phyloP scores from a whole-genome alignment of 495 filamentous ascomycete species.

The Aspergillus egyptiacus region DNA sequence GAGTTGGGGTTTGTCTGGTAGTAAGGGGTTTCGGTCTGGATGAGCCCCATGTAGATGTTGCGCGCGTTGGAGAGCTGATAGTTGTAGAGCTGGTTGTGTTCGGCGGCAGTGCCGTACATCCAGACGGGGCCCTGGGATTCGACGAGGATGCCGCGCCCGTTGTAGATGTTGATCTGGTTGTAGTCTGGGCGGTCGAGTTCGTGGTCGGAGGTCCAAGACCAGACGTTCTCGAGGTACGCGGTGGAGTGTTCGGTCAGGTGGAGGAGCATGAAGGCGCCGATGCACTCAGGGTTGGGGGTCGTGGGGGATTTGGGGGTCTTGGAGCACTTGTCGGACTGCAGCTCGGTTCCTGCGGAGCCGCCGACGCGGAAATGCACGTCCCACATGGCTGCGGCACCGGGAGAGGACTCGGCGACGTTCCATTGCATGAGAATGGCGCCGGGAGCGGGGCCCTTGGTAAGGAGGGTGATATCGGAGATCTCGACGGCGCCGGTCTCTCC shows the following conservation, averaged over 20 bases:
- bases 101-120: constrained; percentile 73
- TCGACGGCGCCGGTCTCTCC: constrained; percentile 77
- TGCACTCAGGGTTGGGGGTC: constrained; percentile 51
- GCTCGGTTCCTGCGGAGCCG: constrained; percentile 70
- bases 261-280: constrained; percentile 73
- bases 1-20: constrained; percentile 81
- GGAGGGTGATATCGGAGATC: constrained; percentile 67
- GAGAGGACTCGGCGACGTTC: constrained; percentile 65
- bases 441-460: constrained; percentile 62
- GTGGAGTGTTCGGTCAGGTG: constrained; percentile 67
- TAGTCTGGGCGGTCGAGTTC: constrained; percentile 72
- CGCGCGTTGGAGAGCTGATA: constrained; percentile 77
- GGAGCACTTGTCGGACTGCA: constrained; percentile 68
- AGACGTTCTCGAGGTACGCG: constrained; percentile 84
- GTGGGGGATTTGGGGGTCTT: constrained; percentile 55
- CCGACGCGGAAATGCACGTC: constrained; percentile 85
- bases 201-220: constrained; percentile 96
- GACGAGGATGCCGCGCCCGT: constrained; percentile 77
- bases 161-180: constrained; percentile 86
- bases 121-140: constrained; percentile 55
- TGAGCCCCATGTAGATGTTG: constrained; percentile 77
- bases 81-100: constrained; percentile 87
- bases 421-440: constrained; percentile 88
- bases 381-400: constrained; percentile 78
- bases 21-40: constrained; percentile 92